phyloP scores from a whole-genome alignment of 495 filamentous ascomycete genomes.

The Penicillium tannophilum region DNA sequence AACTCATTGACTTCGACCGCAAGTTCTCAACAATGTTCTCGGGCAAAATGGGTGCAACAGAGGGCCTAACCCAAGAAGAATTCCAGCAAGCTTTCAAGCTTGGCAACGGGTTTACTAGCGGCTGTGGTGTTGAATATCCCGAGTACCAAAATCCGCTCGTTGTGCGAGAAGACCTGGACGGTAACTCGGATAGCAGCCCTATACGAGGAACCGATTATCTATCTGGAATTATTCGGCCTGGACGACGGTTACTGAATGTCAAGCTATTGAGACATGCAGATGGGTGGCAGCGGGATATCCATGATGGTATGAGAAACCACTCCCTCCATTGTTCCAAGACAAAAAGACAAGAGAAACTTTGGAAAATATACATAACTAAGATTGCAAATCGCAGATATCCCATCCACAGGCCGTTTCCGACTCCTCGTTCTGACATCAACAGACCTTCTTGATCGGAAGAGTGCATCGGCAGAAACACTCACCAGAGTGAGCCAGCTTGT shows the following conservation, averaged over 20 bases:
- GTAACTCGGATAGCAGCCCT: slow-evolving; percentile 26
- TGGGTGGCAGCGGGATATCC: slow-evolving; percentile 44
- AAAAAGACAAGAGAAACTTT: too few relatives aligned
- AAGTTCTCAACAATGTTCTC: slow-evolving; percentile 56
- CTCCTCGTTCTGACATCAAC: slow-evolving; percentile 44
- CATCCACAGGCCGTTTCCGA: slow-evolving; percentile 50
- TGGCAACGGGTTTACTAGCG: slow-evolving; percentile 50
- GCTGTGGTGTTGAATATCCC: slow-evolving; percentile 49
- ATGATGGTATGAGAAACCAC: slow-evolving; percentile 44
- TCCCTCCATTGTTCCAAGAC: not conserved
- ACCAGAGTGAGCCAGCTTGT: slow-evolving; percentile 22
- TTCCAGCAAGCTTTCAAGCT: slow-evolving; percentile 54
- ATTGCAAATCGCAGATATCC: slow-evolving; percentile 31
- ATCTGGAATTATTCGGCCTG: slow-evolving; percentile 40
- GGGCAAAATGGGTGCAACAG: slow-evolving; percentile 42
- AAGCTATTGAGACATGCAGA: slow-evolving; percentile 47
- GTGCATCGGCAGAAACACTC: slow-evolving; percentile 33
- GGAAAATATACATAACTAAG: not conserved
- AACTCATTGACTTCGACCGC: slow-evolving; percentile 74
- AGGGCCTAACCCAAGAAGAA: slow-evolving; percentile 51
- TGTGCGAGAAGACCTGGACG: slow-evolving; percentile 22
- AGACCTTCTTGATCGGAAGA: slow-evolving; percentile 33
- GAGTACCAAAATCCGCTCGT: slow-evolving; percentile 30
- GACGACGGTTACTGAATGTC: slow-evolving; percentile 38
- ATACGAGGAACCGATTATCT: slow-evolving; percentile 47